Base-by-base conservation (phyloP, 2,329 filamentous ascomycete genomes). In the Trichoderma simmonsii region DNA sequence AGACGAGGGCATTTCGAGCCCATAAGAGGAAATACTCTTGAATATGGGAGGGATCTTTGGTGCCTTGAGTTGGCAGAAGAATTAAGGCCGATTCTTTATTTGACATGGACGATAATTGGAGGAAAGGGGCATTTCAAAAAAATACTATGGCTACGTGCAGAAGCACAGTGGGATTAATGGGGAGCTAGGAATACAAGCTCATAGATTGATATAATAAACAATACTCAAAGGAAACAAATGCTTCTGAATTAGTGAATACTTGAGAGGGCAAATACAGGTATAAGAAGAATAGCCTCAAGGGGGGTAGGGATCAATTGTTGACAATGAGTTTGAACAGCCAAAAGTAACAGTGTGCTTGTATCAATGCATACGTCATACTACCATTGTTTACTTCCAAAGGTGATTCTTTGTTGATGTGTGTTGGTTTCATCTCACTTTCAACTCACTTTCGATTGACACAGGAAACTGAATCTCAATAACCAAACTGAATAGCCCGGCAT, bases 251-350 rank as follows among this genome's bases (percentile, higher is more conserved):
- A 8, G n/a, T 15, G 3, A 30, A 32, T 1, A 5, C 39, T 26
- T 24, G 7, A 62, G 28, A 28, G 36, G 36, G 3, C 7, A 14
- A 18, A 26, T 51, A 14, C 4, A 36, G 2, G 9, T 28, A 30
- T n/a, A 6, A 11, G 8, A 14, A 48, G 54, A 21, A 18, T 9
- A 14, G 15, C 0, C 2, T 18, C 14, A 18, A 6, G 24, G 24
- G 24, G 24, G 24, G 24, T 24, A 24, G 24, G 24, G 24, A 24
- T 24, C 24, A 30, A 9, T 21, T n/a, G 18, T n/a, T 2, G 54
- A 9, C 4, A 30, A n/a, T 30, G 5, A 14, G n/a, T 43, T 7
- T 14, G 0, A n/a, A 57, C 1, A 28, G 4, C 6, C 3, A 0
- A 30, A 59, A n/a, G 15, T 12, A 6, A 15, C 48, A 6, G 11